phyloP scores from a whole-genome alignment of 768 basidiomycete species.

The Kwoniella sp. region DNA sequence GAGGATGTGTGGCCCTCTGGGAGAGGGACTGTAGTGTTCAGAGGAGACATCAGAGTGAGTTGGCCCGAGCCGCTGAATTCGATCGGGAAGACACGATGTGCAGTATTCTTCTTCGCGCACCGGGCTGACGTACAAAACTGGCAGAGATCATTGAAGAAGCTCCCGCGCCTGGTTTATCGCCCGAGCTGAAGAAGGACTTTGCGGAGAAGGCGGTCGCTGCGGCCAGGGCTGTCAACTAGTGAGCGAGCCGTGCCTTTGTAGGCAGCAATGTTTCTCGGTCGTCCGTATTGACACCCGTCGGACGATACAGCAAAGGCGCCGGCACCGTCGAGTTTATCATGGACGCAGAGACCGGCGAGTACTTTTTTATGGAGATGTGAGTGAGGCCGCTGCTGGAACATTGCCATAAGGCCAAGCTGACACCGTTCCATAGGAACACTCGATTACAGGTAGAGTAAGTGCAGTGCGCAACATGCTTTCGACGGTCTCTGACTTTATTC shows the following conservation, averaged over 20 bases:
- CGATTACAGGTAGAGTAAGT: constrained; percentile 43
- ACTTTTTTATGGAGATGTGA: constrained; percentile 95
- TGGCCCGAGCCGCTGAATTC: constrained; percentile 48
- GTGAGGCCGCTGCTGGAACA: constrained; percentile 27
- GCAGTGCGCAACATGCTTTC: not conserved
- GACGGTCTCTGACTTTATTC: not conserved
- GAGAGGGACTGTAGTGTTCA: constrained; percentile 91
- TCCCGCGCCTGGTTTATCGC: constrained; percentile 79
- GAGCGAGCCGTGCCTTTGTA: not conserved
- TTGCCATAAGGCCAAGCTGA: not conserved
- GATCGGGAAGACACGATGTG: constrained; percentile 33
- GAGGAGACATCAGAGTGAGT: constrained; percentile 76
- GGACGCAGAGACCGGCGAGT: constrained; percentile 78
- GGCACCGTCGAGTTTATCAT: constrained; percentile 74
- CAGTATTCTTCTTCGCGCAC: too few relatives aligned
- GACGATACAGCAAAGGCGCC: constrained; percentile 21
- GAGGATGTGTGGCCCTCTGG: constrained; percentile 88
- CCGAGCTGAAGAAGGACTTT: constrained; percentile 72
- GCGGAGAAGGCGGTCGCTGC: constrained; percentile 84
- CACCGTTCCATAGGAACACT: constrained; percentile 31
- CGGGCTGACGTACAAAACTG: too few relatives aligned
- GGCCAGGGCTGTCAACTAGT: constrained; percentile 82
- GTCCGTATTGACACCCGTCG: not conserved
- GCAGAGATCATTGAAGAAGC: constrained; percentile 58
- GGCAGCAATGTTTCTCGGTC: not conserved